These are phyloP conservation scores for Penicillium macrosclerotiorum DNA, from an alignment of 495 filamentous ascomycete genomes.

Conservation along the genomic window DNA sequence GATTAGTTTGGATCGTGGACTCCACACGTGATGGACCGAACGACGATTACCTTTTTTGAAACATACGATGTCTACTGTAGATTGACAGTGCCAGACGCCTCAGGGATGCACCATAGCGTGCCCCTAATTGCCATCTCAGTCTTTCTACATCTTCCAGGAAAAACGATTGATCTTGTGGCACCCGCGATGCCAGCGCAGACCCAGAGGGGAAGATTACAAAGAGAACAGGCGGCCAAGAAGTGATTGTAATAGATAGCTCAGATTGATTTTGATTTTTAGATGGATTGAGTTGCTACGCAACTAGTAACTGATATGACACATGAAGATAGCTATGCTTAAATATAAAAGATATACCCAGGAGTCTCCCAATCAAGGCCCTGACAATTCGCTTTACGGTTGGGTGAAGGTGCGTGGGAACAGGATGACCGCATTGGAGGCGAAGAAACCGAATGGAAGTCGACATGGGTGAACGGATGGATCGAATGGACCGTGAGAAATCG, in stretches of 20 bases:
- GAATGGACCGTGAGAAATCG: too few species aligned
- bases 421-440: neutral
- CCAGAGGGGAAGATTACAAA: slow-evolving; percentile 23
- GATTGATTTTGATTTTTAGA: neutral
- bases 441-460: neutral
- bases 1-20: too few species aligned
- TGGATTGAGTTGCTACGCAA: too few species aligned
- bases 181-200: slow-evolving; percentile 31
- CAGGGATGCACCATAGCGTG: slow-evolving; percentile 45
- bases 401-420: neutral
- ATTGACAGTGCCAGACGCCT: too few species aligned
- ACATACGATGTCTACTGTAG: too few species aligned
- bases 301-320: too few species aligned
- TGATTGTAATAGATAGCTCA: slow-evolving; percentile 1
- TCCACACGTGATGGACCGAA: too few species aligned
- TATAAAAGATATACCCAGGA: neutral
- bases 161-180: neutral
- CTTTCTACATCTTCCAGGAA: slow-evolving; percentile 48
- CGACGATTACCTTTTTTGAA: too few species aligned
- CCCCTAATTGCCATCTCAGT: slow-evolving; percentile 30
- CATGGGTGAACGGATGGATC: too few species aligned
- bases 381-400: neutral
- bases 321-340: too few species aligned
- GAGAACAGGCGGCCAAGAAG: neutral
- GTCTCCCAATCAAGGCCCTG: neutral